Evolutionary conservation across 2,329 filamentous ascomycete genomes (phyloP).

Genomic region (Sporothrix brasiliensis): DNA sequence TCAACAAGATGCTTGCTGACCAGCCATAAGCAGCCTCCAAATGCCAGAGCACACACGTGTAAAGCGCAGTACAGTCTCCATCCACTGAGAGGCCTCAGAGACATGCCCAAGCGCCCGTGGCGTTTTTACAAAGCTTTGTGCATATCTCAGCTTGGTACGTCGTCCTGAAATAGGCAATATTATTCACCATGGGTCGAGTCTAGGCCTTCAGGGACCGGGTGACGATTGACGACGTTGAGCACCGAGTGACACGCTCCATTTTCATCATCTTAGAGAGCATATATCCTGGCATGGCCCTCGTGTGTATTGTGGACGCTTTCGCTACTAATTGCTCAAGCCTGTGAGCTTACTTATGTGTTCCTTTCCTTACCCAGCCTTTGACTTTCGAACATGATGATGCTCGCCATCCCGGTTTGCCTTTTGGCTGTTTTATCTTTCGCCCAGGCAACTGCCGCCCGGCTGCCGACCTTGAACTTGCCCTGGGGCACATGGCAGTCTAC

Average conservation of each 20-base stretch:
- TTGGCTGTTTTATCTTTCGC: background rate
- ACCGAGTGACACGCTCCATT: too few species aligned
- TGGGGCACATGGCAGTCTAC: conserved; percentile 5
- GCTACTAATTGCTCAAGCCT: too few species aligned
- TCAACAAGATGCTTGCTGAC: background rate
- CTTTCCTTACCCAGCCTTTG: too few species aligned
- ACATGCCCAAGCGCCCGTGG: background rate
- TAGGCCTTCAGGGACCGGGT: too few species aligned
- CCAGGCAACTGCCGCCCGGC: background rate
- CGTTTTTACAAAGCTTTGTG: background rate
- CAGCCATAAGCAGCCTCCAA: conserved; percentile 6
- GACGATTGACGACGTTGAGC: too few species aligned
- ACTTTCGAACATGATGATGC: conserved; percentile 2
- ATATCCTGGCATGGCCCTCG: too few species aligned
- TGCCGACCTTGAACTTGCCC: background rate
- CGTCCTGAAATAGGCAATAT: too few species aligned
- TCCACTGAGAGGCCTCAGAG: background rate
- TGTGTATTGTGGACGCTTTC: too few species aligned
- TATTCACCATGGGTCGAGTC: too few species aligned
- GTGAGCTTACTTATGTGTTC: too few species aligned
- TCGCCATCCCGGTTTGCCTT: background rate
- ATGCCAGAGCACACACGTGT: background rate
- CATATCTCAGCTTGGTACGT: background rate
- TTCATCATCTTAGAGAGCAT: too few species aligned
- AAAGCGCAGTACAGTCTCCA: background rate